Conservation (phyloP, 1,284 basidiomycete genomes). For the Boletellus deceptivus region DNA sequence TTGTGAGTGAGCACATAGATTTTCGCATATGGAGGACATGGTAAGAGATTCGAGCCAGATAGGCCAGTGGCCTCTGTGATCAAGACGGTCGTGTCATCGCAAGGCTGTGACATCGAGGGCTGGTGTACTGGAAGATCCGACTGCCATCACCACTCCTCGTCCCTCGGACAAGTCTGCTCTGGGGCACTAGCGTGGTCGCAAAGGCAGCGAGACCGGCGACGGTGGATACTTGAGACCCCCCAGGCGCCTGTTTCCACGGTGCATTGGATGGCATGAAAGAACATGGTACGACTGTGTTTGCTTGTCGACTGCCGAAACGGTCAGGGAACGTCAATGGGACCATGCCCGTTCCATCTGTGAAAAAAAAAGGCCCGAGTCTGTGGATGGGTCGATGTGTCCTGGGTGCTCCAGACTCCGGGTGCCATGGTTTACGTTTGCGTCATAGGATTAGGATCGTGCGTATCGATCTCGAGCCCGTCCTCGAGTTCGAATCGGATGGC, state of each 20-base stretch:
- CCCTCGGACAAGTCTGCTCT: slow-evolving; percentile 4
- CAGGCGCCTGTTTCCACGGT: background rate
- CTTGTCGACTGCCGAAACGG: slow-evolving; percentile 36
- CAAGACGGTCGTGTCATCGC: slow-evolving; percentile 18
- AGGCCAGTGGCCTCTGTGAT: slow-evolving; percentile 31
- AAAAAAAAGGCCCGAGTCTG: slow-evolving; percentile 14
- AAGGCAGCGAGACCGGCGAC: slow-evolving; percentile 29
- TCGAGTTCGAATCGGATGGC: slow-evolving; percentile 40
- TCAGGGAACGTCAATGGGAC: background rate
- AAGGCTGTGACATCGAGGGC: slow-evolving; percentile 1
- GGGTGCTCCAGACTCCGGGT: slow-evolving; percentile 5
- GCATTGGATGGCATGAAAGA: slow-evolving; percentile 34
- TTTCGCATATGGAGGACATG: slow-evolving; percentile 6
- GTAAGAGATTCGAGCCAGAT: slow-evolving; percentile 24
- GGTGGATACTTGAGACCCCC: slow-evolving; percentile 23
- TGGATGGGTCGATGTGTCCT: slow-evolving; percentile 11
- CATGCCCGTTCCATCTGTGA: slow-evolving; percentile 14
- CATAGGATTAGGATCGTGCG: slow-evolving; percentile 11
- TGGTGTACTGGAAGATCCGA: slow-evolving; percentile 11
- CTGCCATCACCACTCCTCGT: slow-evolving; percentile 6
- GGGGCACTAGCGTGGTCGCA: slow-evolving; percentile 1
- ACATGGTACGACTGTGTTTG: slow-evolving; percentile 41
- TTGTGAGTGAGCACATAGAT: slow-evolving; percentile 23
- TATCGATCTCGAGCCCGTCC: slow-evolving; percentile 26
- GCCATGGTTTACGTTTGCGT: slow-evolving; percentile 6